Conservation (phyloP, 768 basidiomycete genomes). For the Auricularia auricula-judae region DNA sequence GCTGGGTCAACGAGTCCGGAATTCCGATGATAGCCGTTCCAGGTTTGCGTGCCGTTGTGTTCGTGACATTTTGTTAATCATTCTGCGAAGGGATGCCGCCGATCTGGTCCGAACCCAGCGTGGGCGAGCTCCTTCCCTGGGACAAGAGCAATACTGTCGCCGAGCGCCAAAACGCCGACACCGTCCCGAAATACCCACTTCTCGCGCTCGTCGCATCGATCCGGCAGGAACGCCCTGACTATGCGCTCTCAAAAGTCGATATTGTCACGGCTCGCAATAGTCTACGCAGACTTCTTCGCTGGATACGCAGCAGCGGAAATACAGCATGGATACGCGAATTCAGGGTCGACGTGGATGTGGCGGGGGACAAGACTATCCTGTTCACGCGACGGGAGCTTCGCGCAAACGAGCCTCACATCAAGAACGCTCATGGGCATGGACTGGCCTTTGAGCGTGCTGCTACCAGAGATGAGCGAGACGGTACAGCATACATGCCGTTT, state of each 20-base stretch:
- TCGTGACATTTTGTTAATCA: neutral
- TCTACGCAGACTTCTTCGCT: neutral
- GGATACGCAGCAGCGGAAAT: neutral
- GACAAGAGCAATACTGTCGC: neutral
- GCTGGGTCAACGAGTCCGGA: neutral
- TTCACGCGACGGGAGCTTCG: neutral
- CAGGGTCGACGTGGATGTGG: neutral
- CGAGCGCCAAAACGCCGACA: neutral
- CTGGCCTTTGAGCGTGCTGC: neutral
- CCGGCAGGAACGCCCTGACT: neutral
- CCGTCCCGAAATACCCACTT: neutral
- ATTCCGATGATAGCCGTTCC: neutral
- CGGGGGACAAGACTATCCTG: neutral
- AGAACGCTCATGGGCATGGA: neutral
- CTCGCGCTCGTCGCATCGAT: neutral
- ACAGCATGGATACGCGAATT: neutral
- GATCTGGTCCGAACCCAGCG: neutral
- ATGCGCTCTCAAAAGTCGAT: neutral
- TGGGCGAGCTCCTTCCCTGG: neutral
- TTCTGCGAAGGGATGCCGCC: neutral
- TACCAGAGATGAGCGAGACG: neutral
- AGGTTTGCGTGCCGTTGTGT: neutral
- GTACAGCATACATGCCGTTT: neutral
- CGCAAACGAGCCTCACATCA: neutral
- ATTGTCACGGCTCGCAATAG: neutral